phyloP scores from a whole-genome alignment of 1,284 basidiomycete species.

The Stygiomarasmius scandens region DNA sequence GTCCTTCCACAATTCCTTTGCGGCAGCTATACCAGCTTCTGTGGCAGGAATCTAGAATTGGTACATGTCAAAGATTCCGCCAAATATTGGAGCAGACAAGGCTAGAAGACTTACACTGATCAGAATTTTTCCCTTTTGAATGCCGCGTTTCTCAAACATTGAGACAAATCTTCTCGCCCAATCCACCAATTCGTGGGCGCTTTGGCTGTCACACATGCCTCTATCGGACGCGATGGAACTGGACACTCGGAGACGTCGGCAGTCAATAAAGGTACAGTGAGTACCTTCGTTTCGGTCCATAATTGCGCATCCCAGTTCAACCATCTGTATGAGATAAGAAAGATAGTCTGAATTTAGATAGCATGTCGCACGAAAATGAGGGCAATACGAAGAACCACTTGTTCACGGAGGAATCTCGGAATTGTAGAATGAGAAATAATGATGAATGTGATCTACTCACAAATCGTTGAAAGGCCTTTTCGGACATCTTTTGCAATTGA shows the following conservation, averaged over 20 bases:
- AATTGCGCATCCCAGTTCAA: conserved; percentile 49
- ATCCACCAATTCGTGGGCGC: conserved; percentile 38
- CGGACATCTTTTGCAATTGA: too few species aligned
- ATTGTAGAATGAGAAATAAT: too few species aligned
- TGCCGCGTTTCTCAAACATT: conserved; percentile 43
- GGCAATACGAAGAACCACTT: too few species aligned
- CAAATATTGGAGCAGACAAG: background rate
- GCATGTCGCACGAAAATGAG: too few species aligned
- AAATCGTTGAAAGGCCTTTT: too few species aligned
- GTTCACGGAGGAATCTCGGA: too few species aligned
- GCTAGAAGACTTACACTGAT: conserved; percentile 48
- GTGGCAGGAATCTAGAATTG: conserved; percentile 69
- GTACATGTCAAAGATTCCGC: too few species aligned
- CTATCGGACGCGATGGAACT: conserved; percentile 28
- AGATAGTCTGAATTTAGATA: too few species aligned
- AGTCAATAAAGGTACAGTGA: conserved; percentile 55
- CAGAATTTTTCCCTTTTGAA: conserved; percentile 43
- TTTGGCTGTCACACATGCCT: conserved; percentile 19
- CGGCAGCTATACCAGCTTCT: conserved; percentile 52
- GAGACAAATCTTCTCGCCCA: conserved; percentile 42
- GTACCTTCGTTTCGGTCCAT: conserved; percentile 45
- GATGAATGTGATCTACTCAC: too few species aligned
- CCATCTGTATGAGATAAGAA: conserved; percentile 37
- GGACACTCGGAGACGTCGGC: too few species aligned
- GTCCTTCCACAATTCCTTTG: conserved; percentile 38